Conservation (phyloP, 331 rosid species). For the Quercus tomentella region DNA sequence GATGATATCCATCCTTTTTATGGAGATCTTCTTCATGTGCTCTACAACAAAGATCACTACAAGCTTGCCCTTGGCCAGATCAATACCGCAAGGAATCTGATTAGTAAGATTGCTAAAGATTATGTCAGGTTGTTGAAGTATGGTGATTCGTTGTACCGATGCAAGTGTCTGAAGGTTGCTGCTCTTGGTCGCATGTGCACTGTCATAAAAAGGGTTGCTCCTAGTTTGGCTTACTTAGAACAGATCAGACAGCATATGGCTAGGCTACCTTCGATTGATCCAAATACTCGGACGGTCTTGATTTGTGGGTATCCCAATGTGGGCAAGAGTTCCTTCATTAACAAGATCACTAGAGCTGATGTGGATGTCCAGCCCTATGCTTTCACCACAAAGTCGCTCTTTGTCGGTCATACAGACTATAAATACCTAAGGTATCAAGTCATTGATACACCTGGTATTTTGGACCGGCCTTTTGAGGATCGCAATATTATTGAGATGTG, state of each 20-base stretch:
- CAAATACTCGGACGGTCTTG: slow-evolving; percentile 65
- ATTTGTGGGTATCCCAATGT: slow-evolving; percentile 90
- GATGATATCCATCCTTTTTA: slow-evolving; percentile 71
- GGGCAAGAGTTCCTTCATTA: slow-evolving; percentile 83
- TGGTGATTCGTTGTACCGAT: slow-evolving; percentile 74
- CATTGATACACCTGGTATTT: slow-evolving; percentile 90
- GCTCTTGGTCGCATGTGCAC: slow-evolving; percentile 96
- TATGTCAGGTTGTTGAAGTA: slow-evolving; percentile 75
- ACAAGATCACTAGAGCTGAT: slow-evolving; percentile 87
- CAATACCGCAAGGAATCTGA: slow-evolving; percentile 71
- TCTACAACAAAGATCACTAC: slow-evolving; percentile 80
- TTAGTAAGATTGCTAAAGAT: slow-evolving; percentile 71
- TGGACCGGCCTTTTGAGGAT: slow-evolving; percentile 91
- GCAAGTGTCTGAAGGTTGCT: slow-evolving; percentile 78
- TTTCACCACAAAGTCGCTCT: slow-evolving; percentile 86
- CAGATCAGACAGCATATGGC: slow-evolving; percentile 93
- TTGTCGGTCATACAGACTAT: slow-evolving; percentile 82
- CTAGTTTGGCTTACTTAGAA: slow-evolving; percentile 83
- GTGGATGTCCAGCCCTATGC: slow-evolving; percentile 94
- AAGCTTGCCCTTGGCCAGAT: slow-evolving; percentile 82
- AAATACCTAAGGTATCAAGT: slow-evolving; percentile 89
- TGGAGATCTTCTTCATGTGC: slow-evolving; percentile 78
- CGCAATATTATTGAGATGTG: slow-evolving; percentile 95
- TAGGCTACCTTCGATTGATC: slow-evolving; percentile 86
- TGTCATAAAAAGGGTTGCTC: slow-evolving; percentile 74